Conservation (phyloP, 208 protist species). For the Leishmania martiniquensis region DNA sequence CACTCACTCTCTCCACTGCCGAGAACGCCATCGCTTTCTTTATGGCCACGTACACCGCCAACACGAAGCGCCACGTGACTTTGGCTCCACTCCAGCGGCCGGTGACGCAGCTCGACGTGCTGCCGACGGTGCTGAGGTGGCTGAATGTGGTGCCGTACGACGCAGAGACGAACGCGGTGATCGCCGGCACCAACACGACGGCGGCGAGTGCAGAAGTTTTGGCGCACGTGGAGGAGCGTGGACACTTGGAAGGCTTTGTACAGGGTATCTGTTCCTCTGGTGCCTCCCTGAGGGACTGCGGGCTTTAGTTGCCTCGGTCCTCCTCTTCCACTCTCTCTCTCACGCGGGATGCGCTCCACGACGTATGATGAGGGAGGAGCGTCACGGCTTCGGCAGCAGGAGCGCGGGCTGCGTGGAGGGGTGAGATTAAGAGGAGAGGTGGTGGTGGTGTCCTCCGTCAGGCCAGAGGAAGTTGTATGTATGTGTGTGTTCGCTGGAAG, state of each 20-base stretch:
- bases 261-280: slow-evolving; percentile 76
- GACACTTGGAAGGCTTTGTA: slow-evolving; percentile 50
- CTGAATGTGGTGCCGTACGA: slow-evolving; percentile 68
- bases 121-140: slow-evolving; percentile 78
- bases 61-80: slow-evolving; percentile 38
- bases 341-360: not conserved
- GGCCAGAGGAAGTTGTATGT: not conserved
- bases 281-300: slow-evolving; percentile 43
- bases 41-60: slow-evolving; percentile 58
- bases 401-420: too few relatives aligned
- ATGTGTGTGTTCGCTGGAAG: not conserved
- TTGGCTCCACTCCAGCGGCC: slow-evolving; percentile 47
- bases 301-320: not conserved
- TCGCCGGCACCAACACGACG: slow-evolving; percentile 39
- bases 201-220: slow-evolving; percentile 27
- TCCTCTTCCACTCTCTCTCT: not conserved
- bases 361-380: slow-evolving; percentile 3
- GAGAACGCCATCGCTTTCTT: slow-evolving; percentile 65
- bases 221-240: slow-evolving; percentile 29
- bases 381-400: not conserved
- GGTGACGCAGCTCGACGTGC: slow-evolving; percentile 69
- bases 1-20: slow-evolving; percentile 45
- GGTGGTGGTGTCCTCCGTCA: too few relatives aligned
- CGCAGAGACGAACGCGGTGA: slow-evolving; percentile 38
- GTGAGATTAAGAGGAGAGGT: too few relatives aligned